Conservation (phyloP, 257 asterid genomes). For the Solanum corneliomulleri region DNA sequence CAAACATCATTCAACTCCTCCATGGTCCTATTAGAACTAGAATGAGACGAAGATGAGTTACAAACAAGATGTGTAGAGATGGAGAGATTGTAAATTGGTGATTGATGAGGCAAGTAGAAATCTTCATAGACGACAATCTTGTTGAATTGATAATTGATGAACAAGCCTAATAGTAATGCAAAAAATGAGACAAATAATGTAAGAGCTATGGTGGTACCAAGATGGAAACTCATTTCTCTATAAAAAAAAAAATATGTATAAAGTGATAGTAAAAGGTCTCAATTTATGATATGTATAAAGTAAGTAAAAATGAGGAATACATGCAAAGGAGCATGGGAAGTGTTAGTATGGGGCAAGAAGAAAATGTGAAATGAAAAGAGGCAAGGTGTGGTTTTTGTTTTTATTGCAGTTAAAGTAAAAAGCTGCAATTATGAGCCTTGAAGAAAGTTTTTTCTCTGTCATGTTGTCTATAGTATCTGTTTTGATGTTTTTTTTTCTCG, state of each 20-base stretch:
- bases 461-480: not conserved
- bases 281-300: not conserved
- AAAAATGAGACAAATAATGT: constrained; percentile 31
- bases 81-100: constrained; percentile 20
- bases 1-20: constrained; percentile 7
- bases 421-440: not conserved
- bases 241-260: not conserved
- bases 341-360: not conserved
- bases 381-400: not conserved
- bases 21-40: not conserved
- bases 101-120: constrained; percentile 23
- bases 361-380: constrained; percentile 2
- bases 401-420: not conserved
- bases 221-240: constrained; percentile 32
- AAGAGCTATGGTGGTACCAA: constrained; percentile 37
- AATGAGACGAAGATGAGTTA: not conserved
- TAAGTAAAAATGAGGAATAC: not conserved
- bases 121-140: constrained; percentile 42
- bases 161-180: constrained; percentile 29
- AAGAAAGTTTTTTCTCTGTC: not conserved
- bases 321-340: not conserved
- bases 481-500: not conserved
- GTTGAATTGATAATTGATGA: constrained; percentile 44
- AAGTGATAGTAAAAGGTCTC: not conserved
- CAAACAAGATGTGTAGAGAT: constrained; percentile 7